These are phyloP conservation scores for Chrysanthemum lavandulifolium DNA, from an alignment of 129 eudicot genomes.

Conservation along the genomic window DNA sequence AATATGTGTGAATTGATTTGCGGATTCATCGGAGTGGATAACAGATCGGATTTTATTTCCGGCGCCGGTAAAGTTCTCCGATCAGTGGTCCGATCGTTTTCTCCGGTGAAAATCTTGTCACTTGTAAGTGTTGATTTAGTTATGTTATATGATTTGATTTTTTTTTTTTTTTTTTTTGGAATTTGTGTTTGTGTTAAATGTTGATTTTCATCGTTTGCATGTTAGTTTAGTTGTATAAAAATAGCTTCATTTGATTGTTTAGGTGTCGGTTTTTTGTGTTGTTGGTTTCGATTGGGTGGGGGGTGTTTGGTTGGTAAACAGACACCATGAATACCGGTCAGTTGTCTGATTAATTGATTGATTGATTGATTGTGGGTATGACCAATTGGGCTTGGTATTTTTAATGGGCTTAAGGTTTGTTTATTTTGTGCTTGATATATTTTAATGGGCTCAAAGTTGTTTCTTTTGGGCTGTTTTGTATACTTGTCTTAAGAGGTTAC, in stretches of 20 bases:
- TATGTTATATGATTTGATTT: not conserved
- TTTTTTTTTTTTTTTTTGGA: not conserved
- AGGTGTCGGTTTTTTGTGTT: not conserved
- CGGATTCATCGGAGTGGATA: slow-evolving; percentile 8
- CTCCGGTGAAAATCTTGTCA: not conserved
- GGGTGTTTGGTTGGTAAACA: too few relatives aligned
- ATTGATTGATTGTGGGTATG: not conserved
- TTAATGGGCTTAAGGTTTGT: not conserved
- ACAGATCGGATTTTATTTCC: slow-evolving; percentile 1
- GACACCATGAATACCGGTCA: not conserved
- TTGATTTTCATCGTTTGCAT: slow-evolving; percentile 19
- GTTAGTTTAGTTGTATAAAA: not conserved
- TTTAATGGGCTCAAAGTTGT: not conserved
- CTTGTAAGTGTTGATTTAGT: slow-evolving; percentile 13
- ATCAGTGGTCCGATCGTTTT: not conserved
- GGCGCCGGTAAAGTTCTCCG: not conserved
- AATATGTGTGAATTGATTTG: slow-evolving; percentile 23
- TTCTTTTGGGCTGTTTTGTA: slow-evolving; percentile 2
- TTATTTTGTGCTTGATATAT: too few relatives aligned
- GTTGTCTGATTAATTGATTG: too few relatives aligned
- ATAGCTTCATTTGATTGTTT: not conserved
- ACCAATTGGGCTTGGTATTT: slow-evolving; percentile 5
- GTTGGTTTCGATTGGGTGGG: too few relatives aligned
- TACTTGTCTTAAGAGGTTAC: too few relatives aligned
- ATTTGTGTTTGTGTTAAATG: slow-evolving; percentile 3